Evolutionary conservation across 495 filamentous ascomycete genomes (phyloP).

Genomic region (Podospora sp.): DNA sequence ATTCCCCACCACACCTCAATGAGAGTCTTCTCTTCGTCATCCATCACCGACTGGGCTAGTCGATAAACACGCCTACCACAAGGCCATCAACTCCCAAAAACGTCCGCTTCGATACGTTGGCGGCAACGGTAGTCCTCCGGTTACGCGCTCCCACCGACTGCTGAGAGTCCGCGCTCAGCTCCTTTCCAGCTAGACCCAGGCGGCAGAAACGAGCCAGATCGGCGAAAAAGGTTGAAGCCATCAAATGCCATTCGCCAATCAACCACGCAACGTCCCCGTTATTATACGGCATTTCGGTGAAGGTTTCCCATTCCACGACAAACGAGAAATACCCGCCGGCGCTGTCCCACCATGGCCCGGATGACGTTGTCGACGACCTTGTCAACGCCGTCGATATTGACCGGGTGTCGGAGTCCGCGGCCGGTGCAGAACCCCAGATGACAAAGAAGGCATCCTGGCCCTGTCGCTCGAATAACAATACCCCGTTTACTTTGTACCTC

Average conservation of each 20-base stretch:
- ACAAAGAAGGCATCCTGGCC: neutral
- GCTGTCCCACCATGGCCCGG: slow-evolving; percentile 14
- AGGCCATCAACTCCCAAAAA: slow-evolving; percentile 16
- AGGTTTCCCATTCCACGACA: slow-evolving; percentile 3
- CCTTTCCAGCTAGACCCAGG: neutral
- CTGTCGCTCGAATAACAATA: neutral
- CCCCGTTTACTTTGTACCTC: neutral
- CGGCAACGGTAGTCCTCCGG: neutral
- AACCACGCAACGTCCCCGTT: neutral
- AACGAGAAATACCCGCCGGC: slow-evolving; percentile 8
- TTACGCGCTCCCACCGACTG: neutral
- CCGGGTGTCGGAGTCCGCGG: neutral
- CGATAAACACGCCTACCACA: slow-evolving; percentile 1
- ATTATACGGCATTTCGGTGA: neutral
- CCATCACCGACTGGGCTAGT: no score
- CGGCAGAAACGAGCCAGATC: neutral
- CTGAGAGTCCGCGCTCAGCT: neutral
- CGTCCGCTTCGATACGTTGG: neutral
- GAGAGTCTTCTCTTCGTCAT: no score
- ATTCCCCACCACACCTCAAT: no score
- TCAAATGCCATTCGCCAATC: neutral
- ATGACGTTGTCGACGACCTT: neutral
- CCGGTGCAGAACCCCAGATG: neutral
- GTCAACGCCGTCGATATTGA: neutral
- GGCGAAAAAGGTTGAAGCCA: neutral